phyloP scores from a whole-genome alignment of 1,284 basidiomycete genomes.

The Sporisorium graminicola region DNA sequence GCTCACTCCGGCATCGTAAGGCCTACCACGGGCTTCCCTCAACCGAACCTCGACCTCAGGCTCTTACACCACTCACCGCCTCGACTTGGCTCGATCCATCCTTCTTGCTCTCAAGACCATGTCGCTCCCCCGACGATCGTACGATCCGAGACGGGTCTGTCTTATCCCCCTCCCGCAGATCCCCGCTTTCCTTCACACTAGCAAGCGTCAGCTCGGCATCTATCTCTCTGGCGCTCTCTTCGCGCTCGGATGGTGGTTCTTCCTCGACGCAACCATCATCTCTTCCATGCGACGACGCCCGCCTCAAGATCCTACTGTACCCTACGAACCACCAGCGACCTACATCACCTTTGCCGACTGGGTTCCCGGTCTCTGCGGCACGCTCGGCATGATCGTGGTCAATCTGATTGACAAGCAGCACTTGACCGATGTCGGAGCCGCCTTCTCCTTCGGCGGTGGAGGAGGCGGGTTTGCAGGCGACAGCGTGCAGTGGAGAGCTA shows the following conservation, averaged over 20 bases:
- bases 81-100: conserved; percentile 3
- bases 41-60: no score
- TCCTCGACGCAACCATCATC: conserved; percentile 90
- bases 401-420: conserved; percentile 95
- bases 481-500: conserved; percentile 83
- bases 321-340: conserved; percentile 81
- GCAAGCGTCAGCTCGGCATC: conserved; percentile 85
- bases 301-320: conserved; percentile 75
- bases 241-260: conserved; percentile 92
- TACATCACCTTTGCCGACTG: conserved; percentile 93
- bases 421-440: conserved; percentile 74
- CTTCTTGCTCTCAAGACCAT: conserved; percentile 71
- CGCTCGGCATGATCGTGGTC: conserved; percentile 91
- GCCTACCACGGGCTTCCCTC: no score
- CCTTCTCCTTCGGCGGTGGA: conserved; percentile 56
- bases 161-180: conserved; percentile 72
- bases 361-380: conserved; percentile 93
- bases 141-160: conserved; percentile 88
- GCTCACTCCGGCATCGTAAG: no score
- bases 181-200: conserved; percentile 69
- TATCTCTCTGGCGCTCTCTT: conserved; percentile 93
- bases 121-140: conserved; percentile 80
- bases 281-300: conserved; percentile 78
- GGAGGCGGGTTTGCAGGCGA: conserved; percentile 75
- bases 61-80: not conserved